Conservation (phyloP, 1,284 basidiomycete genomes). For the Cryptococcus sp. region DNA sequence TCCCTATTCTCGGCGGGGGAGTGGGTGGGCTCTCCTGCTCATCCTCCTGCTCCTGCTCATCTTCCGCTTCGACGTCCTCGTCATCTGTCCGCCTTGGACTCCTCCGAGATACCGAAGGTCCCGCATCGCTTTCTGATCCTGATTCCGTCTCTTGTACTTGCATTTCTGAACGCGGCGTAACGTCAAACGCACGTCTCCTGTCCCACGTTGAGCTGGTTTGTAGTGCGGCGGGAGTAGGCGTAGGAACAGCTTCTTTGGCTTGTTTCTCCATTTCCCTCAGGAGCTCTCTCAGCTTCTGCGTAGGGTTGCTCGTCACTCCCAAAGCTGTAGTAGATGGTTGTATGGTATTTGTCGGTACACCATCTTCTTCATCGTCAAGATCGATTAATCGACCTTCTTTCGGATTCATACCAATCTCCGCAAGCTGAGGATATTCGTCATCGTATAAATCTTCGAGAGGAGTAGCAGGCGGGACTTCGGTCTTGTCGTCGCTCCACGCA, state of each 20-base stretch:
- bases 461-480: conserved; percentile 9
- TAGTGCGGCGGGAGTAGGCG: not conserved
- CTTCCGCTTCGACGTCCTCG: not conserved
- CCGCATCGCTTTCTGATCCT: too few species aligned
- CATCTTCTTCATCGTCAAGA: conserved; percentile 13
- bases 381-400: conserved; percentile 28
- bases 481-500: conserved; percentile 16
- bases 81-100: not conserved
- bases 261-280: conserved; percentile 33
- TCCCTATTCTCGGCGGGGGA: conserved; percentile 40
- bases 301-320: conserved; percentile 10
- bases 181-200: too few species aligned
- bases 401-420: not conserved
- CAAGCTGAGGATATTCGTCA: too few species aligned
- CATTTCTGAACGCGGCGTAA: too few species aligned
- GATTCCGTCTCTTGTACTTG: too few species aligned
- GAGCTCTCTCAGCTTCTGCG: conserved; percentile 24
- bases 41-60: conserved; percentile 4
- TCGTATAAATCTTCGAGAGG: too few species aligned
- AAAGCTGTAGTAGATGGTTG: not conserved
- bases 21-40: conserved; percentile 40
- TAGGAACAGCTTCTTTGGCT: conserved; percentile 3
- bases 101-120: not conserved
- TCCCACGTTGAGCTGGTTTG: not conserved
- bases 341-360: not conserved